A percentile compares a stretch with the other conserved stretches of the same genome.
phyloP scores from a whole-genome alignment of 768 basidiomycete species.

The Termitomyces sp. region DNA sequence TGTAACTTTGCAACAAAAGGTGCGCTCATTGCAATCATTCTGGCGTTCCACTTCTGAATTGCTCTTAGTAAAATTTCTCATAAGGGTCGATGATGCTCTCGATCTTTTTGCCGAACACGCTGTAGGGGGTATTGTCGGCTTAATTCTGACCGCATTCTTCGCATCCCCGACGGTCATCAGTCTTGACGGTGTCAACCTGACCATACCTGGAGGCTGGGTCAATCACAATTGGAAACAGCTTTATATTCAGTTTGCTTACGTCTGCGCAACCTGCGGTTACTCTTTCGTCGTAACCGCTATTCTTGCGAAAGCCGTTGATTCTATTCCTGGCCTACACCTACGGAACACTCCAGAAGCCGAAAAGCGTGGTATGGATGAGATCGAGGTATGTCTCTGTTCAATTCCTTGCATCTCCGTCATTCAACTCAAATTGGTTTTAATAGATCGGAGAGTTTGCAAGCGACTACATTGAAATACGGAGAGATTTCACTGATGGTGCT shows the following conservation, averaged over 20 bases:
- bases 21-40: slow-evolving; percentile 28
- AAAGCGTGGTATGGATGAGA: slow-evolving; percentile 65
- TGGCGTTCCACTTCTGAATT: slow-evolving; percentile 1
- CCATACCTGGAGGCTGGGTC: slow-evolving; percentile 64
- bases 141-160: slow-evolving; percentile 73
- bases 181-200: slow-evolving; percentile 65
- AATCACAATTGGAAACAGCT: slow-evolving; percentile 78
- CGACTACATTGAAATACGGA: slow-evolving; percentile 68
- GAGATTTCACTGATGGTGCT: slow-evolving; percentile 59
- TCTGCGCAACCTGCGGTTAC: slow-evolving; percentile 56
- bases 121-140: slow-evolving; percentile 77
- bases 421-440: neutral
- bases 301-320: slow-evolving; percentile 55
- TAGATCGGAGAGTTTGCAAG: slow-evolving; percentile 71
- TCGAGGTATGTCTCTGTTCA: slow-evolving; percentile 47
- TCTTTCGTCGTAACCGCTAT: slow-evolving; percentile 61
- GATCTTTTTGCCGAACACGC: slow-evolving; percentile 94
- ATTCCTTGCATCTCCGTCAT: neutral
- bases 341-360: slow-evolving; percentile 56
- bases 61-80: slow-evolving; percentile 58
- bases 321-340: slow-evolving; percentile 58
- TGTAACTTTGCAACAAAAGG: slow-evolving; percentile 87
- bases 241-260: slow-evolving; percentile 72
- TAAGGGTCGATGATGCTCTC: slow-evolving; percentile 83
- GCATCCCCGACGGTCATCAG: slow-evolving; percentile 61